Base-by-base conservation (phyloP, 768 basidiomycete species). In the Hericium coralloides region DNA sequence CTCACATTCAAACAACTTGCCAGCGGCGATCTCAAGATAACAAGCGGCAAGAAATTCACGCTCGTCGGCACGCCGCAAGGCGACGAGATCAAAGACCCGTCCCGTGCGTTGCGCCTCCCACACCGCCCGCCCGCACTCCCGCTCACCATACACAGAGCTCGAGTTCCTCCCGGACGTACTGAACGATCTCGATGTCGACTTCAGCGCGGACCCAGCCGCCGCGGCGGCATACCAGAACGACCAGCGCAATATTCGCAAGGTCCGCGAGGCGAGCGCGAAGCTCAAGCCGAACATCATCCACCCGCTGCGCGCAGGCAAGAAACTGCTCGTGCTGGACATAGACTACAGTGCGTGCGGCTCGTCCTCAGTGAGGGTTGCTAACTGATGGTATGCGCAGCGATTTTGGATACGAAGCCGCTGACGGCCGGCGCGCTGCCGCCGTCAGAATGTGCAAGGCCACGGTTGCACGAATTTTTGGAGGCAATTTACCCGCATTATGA, bases 61-160 rank as follows among this genome's bases (percentile, higher is more conserved):
- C 74, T 93, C 12, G 73, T 94, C 18, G 93, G 93, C 12, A 94
- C 92, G 6, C 89, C 90, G 1, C 82, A 90, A 69, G 90, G 90
- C 36, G 78, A 87, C 59, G 90, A 92, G 66, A 84, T 92, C 67
- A 91, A 89, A 66, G 89, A 91, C 69, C 88, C 87, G 10, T 78
- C 81, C 9, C 72, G 87, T 83, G 59, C 60, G 74, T 20, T 12
- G 3, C 5, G 9, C 36, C 31, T 31, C 31, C 8, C 31, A 9
- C 7, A 9, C 31, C 31, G 8, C 31, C 31, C 31, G 31, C 8
- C 15, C n/a, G n/a, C n/a, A n/a, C n/a, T 8, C 36, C 15, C 23
- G 59, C 25, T 51, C 23, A 4, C 25, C 17, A 52, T 2, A 38
- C 49, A 10, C 63, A 87, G 86, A 84, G 65, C 67, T 89, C 12